These are phyloP conservation scores for Coemansia sp. DNA, from an alignment of 192 early-diverging fungal genomes.

Conservation along the genomic window DNA sequence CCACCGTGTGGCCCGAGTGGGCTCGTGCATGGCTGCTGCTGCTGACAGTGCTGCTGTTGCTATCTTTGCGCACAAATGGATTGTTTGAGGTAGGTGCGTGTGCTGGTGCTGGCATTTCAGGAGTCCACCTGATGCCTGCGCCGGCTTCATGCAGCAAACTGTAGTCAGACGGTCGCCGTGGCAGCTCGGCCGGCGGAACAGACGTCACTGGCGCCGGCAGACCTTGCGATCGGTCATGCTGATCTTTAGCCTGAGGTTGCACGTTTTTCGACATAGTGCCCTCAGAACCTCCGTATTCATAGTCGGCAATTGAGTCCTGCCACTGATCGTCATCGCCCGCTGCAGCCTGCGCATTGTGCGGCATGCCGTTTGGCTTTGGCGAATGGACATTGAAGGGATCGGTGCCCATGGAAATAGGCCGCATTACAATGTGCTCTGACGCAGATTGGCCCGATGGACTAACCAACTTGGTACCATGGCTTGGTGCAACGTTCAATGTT, in stretches of 20 bases:
- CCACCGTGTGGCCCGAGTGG: not conserved
- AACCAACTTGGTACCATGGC: not conserved
- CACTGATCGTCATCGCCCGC: conserved; percentile 12
- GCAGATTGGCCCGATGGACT: conserved; percentile 21
- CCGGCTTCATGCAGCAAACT: conserved; percentile 16
- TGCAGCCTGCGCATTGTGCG: not conserved
- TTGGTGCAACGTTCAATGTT: not conserved
- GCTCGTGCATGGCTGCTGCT: not conserved
- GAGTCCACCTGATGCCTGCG: conserved; percentile 20
- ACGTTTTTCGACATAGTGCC: not conserved
- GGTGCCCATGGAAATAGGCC: conserved; percentile 32
- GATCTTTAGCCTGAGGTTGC: not conserved
- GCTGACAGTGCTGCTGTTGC: conserved; percentile 7
- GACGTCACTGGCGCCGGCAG: not conserved
- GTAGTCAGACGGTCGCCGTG: conserved; percentile 12
- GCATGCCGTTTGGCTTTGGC: not conserved
- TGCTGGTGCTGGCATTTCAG: not conserved
- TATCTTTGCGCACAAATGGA: conserved; percentile 1
- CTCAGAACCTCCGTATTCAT: conserved; percentile 27
- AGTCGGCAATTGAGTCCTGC: conserved; percentile 20
- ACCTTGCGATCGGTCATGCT: not conserved
- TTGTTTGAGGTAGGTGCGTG: not conserved
- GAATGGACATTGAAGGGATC: not conserved
- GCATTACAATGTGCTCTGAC: conserved; percentile 39
- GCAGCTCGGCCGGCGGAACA: conserved; percentile 2